phyloP scores from a whole-genome alignment of 148 eudicot genomes.

The Cornus kousa region DNA sequence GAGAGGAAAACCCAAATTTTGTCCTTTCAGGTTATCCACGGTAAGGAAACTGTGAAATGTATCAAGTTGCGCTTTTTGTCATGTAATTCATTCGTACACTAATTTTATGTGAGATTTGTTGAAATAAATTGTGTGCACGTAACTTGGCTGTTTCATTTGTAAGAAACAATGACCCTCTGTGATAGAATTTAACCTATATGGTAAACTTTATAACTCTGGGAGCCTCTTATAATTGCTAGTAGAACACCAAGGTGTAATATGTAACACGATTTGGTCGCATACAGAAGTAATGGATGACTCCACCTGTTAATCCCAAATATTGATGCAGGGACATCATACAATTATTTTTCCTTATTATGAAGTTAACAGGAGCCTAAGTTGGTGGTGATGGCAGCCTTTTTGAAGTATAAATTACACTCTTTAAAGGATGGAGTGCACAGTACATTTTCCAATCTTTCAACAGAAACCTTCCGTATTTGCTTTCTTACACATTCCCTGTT shows the following conservation, averaged over 20 bases:
- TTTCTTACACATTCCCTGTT: not conserved
- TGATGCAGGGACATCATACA: not conserved
- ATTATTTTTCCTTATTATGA: not conserved
- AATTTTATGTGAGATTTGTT: not conserved
- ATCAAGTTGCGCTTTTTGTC: not conserved
- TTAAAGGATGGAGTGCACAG: not conserved
- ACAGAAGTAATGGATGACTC: not conserved
- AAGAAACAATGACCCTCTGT: not conserved
- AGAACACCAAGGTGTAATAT: not conserved
- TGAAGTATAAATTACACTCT: not conserved
- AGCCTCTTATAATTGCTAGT: not conserved
- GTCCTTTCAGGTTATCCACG: slow-evolving; percentile 35
- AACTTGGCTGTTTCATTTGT: not conserved
- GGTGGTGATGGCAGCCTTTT: not conserved
- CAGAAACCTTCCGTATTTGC: not conserved
- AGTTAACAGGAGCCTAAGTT: not conserved
- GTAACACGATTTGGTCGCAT: not conserved
- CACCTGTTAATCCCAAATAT: not conserved
- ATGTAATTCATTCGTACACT: not conserved
- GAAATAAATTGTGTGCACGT: not conserved
- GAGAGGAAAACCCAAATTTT: slow-evolving; percentile 39
- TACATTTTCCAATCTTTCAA: not conserved
- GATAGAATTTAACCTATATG: not conserved
- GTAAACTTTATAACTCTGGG: not conserved
- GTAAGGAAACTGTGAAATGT: slow-evolving; percentile 17